Base-by-base conservation (phyloP, 1,284 basidiomycete species). In the Leccinum olivaceoglutinosum region DNA sequence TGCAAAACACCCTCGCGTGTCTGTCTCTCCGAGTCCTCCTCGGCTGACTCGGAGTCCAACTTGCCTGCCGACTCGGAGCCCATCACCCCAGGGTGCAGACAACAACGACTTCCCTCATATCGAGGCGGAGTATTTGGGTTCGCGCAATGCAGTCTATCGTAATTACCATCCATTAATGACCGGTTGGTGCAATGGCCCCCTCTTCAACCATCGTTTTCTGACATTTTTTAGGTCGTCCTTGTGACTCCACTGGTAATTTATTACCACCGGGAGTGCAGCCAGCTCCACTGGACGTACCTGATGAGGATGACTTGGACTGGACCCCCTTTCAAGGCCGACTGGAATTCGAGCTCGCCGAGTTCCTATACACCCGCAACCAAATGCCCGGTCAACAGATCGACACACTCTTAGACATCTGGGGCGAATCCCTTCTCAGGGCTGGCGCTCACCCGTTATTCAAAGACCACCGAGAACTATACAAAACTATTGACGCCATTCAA, bases 301-400 rank as follows among this genome's bases (percentile, higher is more conserved):
- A 51, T n/a, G 49, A 18, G 11, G 49, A 51, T 12, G 21, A 56
- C 5, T 56, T 10, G 10, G 36, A 36, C 11, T 21, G 55, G 55
- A 34, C n/a, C 1, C 32, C n/a, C 10, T 56, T 56, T 18, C 8
- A 56, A 1, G 1, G 18, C 11, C 4, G 4, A 11, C 36, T 36
- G 10, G 36, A 36, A 36, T 36, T 36, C 11, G 32, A 34, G 8
- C 32, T 34, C 8, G 32, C 32, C 8, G 32, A 51, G 10, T 57
- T 38, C 29, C 7, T 66, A 3, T 64, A 64, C 25, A 66, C 55
- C 12, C 6, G 9, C 9, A 56, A 56, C 6, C 55, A 56, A n/a
- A 56, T 57, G 55, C 55, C 55, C 2, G 11, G 5, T 3, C 11
- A 36, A 4, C 34, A 57, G 4, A 57, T 58, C 12, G 6, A 58